Base-by-base conservation (phyloP, 1,284 basidiomycete genomes). In the Phellopilus nigrolimitatus region DNA sequence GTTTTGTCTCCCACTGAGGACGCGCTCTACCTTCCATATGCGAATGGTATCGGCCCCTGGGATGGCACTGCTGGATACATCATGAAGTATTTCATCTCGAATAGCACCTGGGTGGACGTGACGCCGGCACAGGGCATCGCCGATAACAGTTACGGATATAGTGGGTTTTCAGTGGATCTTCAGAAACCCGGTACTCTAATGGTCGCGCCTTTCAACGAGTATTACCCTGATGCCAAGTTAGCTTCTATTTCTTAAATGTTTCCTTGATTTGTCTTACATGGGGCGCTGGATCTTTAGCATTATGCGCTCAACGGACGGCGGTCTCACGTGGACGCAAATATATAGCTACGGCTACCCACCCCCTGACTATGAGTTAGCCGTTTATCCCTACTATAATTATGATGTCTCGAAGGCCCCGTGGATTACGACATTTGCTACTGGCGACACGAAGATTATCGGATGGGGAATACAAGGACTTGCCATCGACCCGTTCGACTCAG, bases 131-230 rank as follows among this genome's bases (percentile, higher is more conserved):
- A 53, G 38, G 58, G 57, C 13, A 59, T 58, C 28, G 56, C 56
- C 28, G 61, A 62, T 34, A 53, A 54, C 39, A 49, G 42, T 41
- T 62, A 56, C 41, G 60, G 61, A 13, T 62, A 58, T 37, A 59
- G 61, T 47, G 61, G 61, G 36, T 41, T 62, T 8, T 47, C 58
- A 4, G 58, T 62, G 19, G 61, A 62, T 42, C 41, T 57, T 10
- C 53, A 60, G 30, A 60, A 60, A 33, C 60, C 61, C 12, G 61
- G 61, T 28, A 61, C 60, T 7, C 31, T 62, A 37, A 58, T 61
- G 57, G 56, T 59, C 15, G 60, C 61, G 1, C 46, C 57, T 27
- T 51, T 62, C 17, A 62, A 62, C 46, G 49, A 55, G 21, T 62
- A 59, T 60, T 62, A 59, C 47, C 55, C 55, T 17, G 55, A 53